Conservation (phyloP, 164 flowering plant species). For the Stephania cephalantha region DNA sequence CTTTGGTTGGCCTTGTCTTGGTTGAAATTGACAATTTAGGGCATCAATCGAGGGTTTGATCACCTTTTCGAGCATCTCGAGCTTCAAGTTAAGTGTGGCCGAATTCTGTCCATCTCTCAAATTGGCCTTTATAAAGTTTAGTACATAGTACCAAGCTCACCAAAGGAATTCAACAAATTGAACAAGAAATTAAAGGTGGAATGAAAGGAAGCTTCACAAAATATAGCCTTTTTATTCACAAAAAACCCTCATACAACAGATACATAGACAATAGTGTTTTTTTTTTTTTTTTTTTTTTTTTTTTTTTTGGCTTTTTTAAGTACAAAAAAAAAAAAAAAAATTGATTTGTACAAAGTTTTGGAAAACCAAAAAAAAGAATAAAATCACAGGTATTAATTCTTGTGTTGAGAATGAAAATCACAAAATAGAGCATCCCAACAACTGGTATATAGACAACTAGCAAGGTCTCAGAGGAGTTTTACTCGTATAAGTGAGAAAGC, state of each 20-base stretch:
- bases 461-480: not conserved
- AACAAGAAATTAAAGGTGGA: not conserved
- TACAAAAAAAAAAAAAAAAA: not conserved
- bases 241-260: slow-evolving; percentile 1
- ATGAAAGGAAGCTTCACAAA: not conserved
- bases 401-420: not conserved
- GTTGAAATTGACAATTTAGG: too few species aligned
- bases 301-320: not conserved
- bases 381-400: not conserved
- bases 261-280: not conserved
- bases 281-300: not conserved
- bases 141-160: too few species aligned
- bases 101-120: not conserved
- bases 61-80: not conserved
- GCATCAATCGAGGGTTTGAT: not conserved
- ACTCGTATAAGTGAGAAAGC: slow-evolving; percentile 52
- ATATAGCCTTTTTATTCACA: slow-evolving; percentile 1
- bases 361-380: slow-evolving; percentile 5
- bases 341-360: slow-evolving; percentile 3
- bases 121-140: not conserved
- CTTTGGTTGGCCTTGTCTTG: too few species aligned
- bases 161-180: too few species aligned
- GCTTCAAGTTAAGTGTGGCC: not conserved
- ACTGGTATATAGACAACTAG: not conserved
- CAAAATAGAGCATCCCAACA: slow-evolving; percentile 2